Evolutionary conservation across 192 early-diverging fungal genomes (phyloP), one percentile per base, ranked within the genome.

Genomic region (Coemansia nantahalensis): DNA sequence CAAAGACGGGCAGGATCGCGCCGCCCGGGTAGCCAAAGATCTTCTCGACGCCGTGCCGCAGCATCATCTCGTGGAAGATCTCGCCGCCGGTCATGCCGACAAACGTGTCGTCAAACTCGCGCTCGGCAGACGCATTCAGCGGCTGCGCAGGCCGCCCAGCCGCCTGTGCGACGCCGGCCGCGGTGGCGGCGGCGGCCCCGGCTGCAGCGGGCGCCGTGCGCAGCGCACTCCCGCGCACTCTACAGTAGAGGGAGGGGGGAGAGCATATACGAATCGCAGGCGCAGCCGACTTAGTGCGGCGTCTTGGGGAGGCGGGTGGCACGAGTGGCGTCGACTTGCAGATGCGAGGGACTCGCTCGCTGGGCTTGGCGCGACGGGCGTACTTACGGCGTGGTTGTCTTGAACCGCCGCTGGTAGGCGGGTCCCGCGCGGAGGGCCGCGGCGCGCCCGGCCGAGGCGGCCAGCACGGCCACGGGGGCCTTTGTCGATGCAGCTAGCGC

Each of bases 61-160:
- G 73, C 92, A 98, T 94, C 96, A 97, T 97, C 64, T 97, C 91
- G 79, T 98, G 96, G 64, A 98, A 95, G 67, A 98, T 97, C 73
- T 97, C 85, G 38, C 96, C 96, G 45, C 96, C 96, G 21, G 92
- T 90, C 84, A 93, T 87, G 26, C 96, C 96, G 7, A 98, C 86
- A 74, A 97, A 93, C 28, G 88, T 87, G 55, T 80, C 74, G 66
- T 94, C 91, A 60, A 79, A 82, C 54, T 48, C 68, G 65, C 68
- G 75, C 56, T 48, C 77, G 26, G 53, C 59, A 22, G 50, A 40
- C 41, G 61, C 49, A 21, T 22, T 45, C 48, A 53, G 51, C 39
- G 51, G 51, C 39, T 39, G 69, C 2, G 39, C 51, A 28, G 37
- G 39, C 39, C 43, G 38, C 7, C 43, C 19, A 22, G 45, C 53